These are phyloP conservation scores for Xylogone sp. DNA, from an alignment of 2,329 filamentous ascomycete genomes.

Conservation along the genomic window DNA sequence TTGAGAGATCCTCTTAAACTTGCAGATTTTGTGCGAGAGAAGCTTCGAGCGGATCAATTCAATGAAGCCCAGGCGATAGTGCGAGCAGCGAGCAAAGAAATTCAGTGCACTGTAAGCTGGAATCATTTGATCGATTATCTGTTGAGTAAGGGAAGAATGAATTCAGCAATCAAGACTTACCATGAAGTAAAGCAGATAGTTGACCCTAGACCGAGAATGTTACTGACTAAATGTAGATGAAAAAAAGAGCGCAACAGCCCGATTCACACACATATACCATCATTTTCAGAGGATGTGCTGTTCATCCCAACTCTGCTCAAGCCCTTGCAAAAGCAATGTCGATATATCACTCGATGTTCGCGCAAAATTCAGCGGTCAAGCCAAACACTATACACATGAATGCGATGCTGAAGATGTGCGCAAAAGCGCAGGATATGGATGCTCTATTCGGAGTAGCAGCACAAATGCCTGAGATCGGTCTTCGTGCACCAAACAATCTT, in stretches of 20 bases:
- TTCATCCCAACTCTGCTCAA: slow-evolving; percentile 51
- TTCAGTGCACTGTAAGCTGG: slow-evolving; percentile 74
- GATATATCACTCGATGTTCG: slow-evolving; percentile 73
- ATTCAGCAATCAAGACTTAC: slow-evolving; percentile 72
- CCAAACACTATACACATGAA: slow-evolving; percentile 84
- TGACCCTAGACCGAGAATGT: neutral
- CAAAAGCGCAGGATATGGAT: slow-evolving; percentile 71
- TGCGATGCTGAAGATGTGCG: slow-evolving; percentile 79
- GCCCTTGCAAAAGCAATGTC: slow-evolving; percentile 66
- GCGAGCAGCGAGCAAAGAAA: slow-evolving; percentile 62
- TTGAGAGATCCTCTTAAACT: slow-evolving; percentile 66
- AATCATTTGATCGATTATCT: slow-evolving; percentile 77
- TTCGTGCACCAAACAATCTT: slow-evolving; percentile 59
- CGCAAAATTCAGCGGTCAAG: slow-evolving; percentile 57
- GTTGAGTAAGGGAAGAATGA: slow-evolving; percentile 56
- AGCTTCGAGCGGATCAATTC: slow-evolving; percentile 55
- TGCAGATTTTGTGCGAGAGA: slow-evolving; percentile 59
- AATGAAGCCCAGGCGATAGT: slow-evolving; percentile 67
- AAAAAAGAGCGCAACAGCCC: slow-evolving; percentile 80
- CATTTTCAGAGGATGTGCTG: slow-evolving; percentile 71
- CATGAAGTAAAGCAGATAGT: slow-evolving; percentile 63
- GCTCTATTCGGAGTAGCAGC: slow-evolving; percentile 72
- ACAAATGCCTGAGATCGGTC: slow-evolving; percentile 62
- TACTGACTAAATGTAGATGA: slow-evolving; percentile 63
- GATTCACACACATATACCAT: slow-evolving; percentile 82